Evolutionary conservation across 1,284 basidiomycete genomes (phyloP), one percentile per base, ranked within the genome.

Genomic region (Sporisorium exsertum): DNA sequence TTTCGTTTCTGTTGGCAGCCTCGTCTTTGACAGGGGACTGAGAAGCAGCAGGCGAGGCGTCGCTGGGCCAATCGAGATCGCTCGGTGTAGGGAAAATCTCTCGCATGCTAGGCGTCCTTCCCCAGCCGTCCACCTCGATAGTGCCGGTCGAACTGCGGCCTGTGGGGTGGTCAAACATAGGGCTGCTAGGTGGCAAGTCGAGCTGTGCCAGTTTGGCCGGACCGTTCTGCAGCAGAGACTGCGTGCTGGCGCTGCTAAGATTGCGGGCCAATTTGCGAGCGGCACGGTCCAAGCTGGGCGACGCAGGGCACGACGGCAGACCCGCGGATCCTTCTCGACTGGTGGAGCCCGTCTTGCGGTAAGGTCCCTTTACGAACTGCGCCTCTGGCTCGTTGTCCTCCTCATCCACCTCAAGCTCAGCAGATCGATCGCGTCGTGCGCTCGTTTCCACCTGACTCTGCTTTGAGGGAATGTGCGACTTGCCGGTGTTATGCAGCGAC

Each of bases 31-130:
- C n/a, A 9, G 61, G 55, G 5, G 57, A 59, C 58, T 63, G 53
- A 9, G 55, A 46, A 8, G 27, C 50, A 3, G 33, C 54, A 26
- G 63, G 63, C 22, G 63, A 58, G 0, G 24, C 72, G 29, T 73
- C 65, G 18, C 60, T 74, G 4, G 64, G 62, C 71, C 66, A 72
- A 24, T 77, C 74, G 24, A 73, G 61, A 26, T 77, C 74, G 61
- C 67, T 71, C 16, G 77, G 73, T 15, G 77, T 77, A 0, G 77
- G 77, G 49, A 79, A 79, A 24, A 79, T 66, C 47, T 77, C 77
- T n/a, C 67, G 49, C 73, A 79, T 77, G 33, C 65, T 73, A 5
- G 72, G 64, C 15, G 77, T 67, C 22, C 71, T 27, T 5, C 69
- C 66, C 77, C 77, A 79, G 9, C 69, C 77, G 60, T 79, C 77